phyloP scores from a whole-genome alignment of 1,284 basidiomycete species.

The Volvariella volvacea region DNA sequence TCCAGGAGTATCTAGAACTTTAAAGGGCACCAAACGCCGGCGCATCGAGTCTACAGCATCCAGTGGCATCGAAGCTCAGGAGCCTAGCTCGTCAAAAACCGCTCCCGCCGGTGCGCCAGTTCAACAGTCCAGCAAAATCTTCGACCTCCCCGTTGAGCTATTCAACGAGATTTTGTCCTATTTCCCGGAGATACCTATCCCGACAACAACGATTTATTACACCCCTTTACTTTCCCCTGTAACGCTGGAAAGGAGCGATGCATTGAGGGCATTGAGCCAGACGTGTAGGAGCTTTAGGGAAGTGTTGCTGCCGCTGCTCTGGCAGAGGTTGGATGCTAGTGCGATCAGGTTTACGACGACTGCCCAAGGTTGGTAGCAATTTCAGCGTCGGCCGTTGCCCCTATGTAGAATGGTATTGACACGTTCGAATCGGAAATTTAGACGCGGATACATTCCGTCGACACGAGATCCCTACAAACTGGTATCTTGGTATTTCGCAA shows the following conservation, averaged over 20 bases:
- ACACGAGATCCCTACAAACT: too few species aligned
- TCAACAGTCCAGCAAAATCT: conserved; percentile 8
- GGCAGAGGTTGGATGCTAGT: conserved; percentile 21
- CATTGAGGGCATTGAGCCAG: conserved; percentile 23
- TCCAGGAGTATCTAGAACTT: too few species aligned
- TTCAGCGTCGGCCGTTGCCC: too few species aligned
- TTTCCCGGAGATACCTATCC: conserved; percentile 10
- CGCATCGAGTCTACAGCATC: too few species aligned
- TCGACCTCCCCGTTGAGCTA: conserved; percentile 14
- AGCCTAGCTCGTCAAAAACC: too few species aligned
- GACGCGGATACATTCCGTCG: too few species aligned
- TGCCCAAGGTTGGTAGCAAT: background rate
- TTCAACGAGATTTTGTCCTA: conserved; percentile 16
- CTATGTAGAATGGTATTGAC: too few species aligned
- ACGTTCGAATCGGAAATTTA: too few species aligned
- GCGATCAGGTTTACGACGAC: conserved; percentile 7
- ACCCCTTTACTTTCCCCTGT: conserved; percentile 8
- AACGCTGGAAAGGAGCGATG: conserved; percentile 15
- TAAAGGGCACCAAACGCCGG: too few species aligned
- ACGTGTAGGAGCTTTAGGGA: conserved; percentile 19
- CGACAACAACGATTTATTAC: background rate
- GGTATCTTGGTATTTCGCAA: too few species aligned
- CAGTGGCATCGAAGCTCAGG: too few species aligned
- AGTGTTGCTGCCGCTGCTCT: conserved; percentile 18
- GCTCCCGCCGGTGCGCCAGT: too few species aligned